Evolutionary conservation across 306 rosid species (phyloP), one percentile per base, ranked within the genome.

Genomic region (Datisca glomerata): DNA sequence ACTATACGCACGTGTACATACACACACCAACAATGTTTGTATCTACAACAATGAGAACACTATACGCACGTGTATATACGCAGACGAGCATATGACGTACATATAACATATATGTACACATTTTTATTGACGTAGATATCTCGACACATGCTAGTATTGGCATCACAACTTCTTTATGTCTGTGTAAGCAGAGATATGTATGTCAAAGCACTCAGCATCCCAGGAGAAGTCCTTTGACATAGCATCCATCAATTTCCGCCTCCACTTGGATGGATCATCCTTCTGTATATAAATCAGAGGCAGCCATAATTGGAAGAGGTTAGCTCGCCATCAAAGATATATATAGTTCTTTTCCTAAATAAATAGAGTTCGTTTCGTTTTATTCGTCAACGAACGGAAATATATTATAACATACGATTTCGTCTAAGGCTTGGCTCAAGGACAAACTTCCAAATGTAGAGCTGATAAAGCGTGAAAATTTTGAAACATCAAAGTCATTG

Each of bases 121-220:
- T n/a, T n/a, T n/a, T n/a, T n/a, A n/a, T n/a, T n/a, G n/a, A n/a
- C n/a, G n/a, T n/a, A n/a, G n/a, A n/a, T n/a, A n/a, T n/a, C n/a
- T n/a, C n/a, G n/a, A n/a, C n/a, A n/a, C n/a, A n/a, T n/a, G n/a
- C n/a, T n/a, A n/a, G n/a, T n/a, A n/a, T n/a, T n/a, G n/a, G n/a
- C n/a, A n/a, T 80, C 61, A 79, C 61, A 66, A 29, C 10, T 47
- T 70, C 60, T 61, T 79, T 19, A 81, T 35, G 45, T 69, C 49
- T 2, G 86, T 53, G 65, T 79, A 86, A 63, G 91, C 80, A 47
- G 73, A 70, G 47, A 66, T 23, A 65, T 82, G 84, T 47, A 68
- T 45, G 47, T 79, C 82, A 43, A 36, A 86, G 80, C 94, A 73
- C 76, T 82, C 96, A 6, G 81, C 87, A 33, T 76, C 93, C 96